Percentiles rank a stretch among this genome's conserved stretches.
Conservation (phyloP, 108 stramenopile genomes). For the Cyclotella kingstonii region DNA sequence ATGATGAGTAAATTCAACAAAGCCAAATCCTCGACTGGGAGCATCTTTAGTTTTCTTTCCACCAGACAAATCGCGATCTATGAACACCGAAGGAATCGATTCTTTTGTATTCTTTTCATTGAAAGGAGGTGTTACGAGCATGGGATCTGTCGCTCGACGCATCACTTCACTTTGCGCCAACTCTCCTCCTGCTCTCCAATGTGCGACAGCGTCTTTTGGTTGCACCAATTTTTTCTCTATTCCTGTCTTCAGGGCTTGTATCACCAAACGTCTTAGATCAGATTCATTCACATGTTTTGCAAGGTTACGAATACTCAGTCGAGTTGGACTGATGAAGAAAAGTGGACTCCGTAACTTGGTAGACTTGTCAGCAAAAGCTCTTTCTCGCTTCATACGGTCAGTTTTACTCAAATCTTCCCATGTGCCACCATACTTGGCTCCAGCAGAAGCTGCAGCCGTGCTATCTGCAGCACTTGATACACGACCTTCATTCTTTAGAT, state of each 20-base stretch:
- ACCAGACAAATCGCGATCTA: conserved; percentile 68
- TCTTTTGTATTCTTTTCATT: conserved; percentile 83
- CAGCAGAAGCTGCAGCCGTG: conserved; percentile 29
- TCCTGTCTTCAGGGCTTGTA: conserved; percentile 69
- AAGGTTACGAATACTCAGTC: conserved; percentile 91
- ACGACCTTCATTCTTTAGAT: conserved; percentile 92
- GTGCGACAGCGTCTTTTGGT: conserved; percentile 75
- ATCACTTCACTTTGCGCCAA: conserved; percentile 70
- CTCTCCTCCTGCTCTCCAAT: conserved; percentile 76
- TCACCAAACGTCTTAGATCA: conserved; percentile 69
- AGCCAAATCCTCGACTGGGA: conserved; percentile 94
- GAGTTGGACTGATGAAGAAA: conserved; percentile 94
- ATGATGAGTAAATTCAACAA: conserved; percentile 97
- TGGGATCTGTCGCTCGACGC: conserved; percentile 47
- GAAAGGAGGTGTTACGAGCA: conserved; percentile 46
- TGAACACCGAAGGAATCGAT: conserved; percentile 80
- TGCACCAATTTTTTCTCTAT: conserved; percentile 71
- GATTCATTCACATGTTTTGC: conserved; percentile 86
- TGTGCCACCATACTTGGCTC: conserved; percentile 40
- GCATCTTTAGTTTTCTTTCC: conserved; percentile 49
- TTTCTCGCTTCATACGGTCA: conserved; percentile 89
- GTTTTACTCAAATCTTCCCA: conserved; percentile 80
- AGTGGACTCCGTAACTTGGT: conserved; percentile 93
- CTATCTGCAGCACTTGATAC: conserved; percentile 52
- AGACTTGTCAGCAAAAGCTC: conserved; percentile 88